Evolutionary conservation across 192 early-diverging fungal species (phyloP), one percentile per base, ranked within the genome.

Genomic region (Ambispora gerdemannii): DNA sequence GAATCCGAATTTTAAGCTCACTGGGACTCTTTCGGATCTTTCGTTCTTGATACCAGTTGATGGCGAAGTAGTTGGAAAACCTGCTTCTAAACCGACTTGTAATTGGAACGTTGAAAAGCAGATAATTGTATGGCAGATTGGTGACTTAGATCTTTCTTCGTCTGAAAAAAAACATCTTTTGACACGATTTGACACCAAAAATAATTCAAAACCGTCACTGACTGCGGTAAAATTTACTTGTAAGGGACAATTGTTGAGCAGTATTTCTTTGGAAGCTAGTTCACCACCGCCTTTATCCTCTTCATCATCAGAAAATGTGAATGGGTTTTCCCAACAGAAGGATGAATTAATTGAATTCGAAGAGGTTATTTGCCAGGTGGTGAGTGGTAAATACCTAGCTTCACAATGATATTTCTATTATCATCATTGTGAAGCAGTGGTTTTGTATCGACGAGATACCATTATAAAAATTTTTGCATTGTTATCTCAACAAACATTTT

Each of bases 51-150:
- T 80, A 19, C 75, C 81, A 3, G 78, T 86, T 2, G 73, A 77
- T 8, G 80, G 81, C 0, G 73, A 78, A 4, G 81, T 83, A 27
- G n/a, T n/a, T n/a, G 61, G 67, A 28, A 79, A 55, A 50, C 83
- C 79, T 20, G 81, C 83, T 35, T 80, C 80, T 47, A 73, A 77
- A 13, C 85, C 85, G 17, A 72, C 76, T 33, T 78, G 85, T 15
- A 55, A 80, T 8, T 83, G 83, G 78, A 81, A 74, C 49, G 67
- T 65, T 8, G 81, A 84, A 8, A 78, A 77, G 28, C 76, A 80
- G 50, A 81, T 77, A 68, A 80, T 86, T 62, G 64, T 80, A 17
- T 86, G 85, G 85, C 75, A 81, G 35, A 56, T 84, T 25, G 77
- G 73, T 3, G 71, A 75, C 34, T 28, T 82, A 0, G 50, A 70